These are phyloP conservation scores for Oryza brachyantha DNA, from an alignment of 176 grass and related monocot species.

Conservation along the genomic window DNA sequence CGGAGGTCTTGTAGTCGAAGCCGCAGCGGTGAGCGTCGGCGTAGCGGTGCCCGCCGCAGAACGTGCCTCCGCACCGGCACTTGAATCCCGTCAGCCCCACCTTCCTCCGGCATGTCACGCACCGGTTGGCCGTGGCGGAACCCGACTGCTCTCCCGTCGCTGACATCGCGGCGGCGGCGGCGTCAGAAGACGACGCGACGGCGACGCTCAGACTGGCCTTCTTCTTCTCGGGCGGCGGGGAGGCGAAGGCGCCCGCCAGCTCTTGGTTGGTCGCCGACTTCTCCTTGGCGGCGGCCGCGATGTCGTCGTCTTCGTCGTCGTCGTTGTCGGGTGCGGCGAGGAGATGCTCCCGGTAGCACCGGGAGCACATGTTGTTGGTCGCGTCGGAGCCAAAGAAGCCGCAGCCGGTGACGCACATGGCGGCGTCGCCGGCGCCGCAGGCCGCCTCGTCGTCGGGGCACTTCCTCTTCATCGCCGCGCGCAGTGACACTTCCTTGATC, in stretches of 20 bases:
- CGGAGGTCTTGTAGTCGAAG: constrained; percentile 54
- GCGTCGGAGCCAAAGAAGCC: constrained; percentile 51
- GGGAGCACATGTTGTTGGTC: not conserved
- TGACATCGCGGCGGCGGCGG: not conserved
- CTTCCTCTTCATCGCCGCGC: constrained; percentile 25
- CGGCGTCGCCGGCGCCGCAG: not conserved
- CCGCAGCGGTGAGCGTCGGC: constrained; percentile 48
- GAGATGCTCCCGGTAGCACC: not conserved
- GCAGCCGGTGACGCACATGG: constrained; percentile 53
- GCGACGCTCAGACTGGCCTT: not conserved
- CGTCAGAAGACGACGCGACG: not conserved
- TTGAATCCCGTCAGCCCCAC: constrained; percentile 56
- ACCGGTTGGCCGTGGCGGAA: constrained; percentile 36
- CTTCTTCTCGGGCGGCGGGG: constrained; percentile 12
- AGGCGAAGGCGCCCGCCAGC: not conserved
- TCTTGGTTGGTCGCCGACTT: not conserved
- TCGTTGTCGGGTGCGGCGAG: not conserved
- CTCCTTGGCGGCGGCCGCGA: too few relatives aligned
- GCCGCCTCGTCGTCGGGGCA: not conserved
- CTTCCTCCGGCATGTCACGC: constrained; percentile 54
- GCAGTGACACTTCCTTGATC: too few relatives aligned
- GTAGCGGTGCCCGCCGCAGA: constrained; percentile 51
- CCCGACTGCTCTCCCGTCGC: not conserved
- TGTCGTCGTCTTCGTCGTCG: too few relatives aligned
- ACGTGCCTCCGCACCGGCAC: constrained; percentile 58